Conservation (phyloP, 2,329 filamentous ascomycete species). For the Paramyrothecium sp. region DNA sequence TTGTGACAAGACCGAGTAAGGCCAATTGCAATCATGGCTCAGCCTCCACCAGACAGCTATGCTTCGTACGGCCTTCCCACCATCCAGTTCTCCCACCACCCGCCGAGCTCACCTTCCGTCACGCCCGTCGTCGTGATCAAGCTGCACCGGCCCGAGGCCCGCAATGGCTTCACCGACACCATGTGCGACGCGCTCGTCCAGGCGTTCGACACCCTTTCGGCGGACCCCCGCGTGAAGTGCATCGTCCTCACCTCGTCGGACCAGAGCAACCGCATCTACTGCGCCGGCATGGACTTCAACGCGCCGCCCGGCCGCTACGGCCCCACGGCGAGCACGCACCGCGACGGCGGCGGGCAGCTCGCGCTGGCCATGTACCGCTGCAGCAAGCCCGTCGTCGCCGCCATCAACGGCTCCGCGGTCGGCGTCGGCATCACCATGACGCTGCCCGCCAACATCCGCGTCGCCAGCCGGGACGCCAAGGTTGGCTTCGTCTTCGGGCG, state of each 20-base stretch:
- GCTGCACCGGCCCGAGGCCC: slow-evolving; percentile 61
- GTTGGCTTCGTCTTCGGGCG: slow-evolving; percentile 74
- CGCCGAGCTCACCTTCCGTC: slow-evolving; percentile 46
- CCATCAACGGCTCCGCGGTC: slow-evolving; percentile 58
- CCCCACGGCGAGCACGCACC: slow-evolving; percentile 30
- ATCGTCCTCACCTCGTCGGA: slow-evolving; percentile 56
- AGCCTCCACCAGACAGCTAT: slow-evolving; percentile 34
- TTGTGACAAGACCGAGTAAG: too few species aligned
- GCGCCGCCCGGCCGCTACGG: slow-evolving; percentile 21
- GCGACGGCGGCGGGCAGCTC: slow-evolving; percentile 52
- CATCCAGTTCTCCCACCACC: slow-evolving; percentile 49
- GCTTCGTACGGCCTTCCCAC: slow-evolving; percentile 37
- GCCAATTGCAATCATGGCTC: slow-evolving; percentile 16
- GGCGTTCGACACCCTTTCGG: slow-evolving; percentile 49
- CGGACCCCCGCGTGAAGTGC: slow-evolving; percentile 52
- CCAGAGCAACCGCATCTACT: slow-evolving; percentile 48
- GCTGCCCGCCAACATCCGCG: slow-evolving; percentile 50
- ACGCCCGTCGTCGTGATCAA: slow-evolving; percentile 63
- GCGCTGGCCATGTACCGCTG: slow-evolving; percentile 56
- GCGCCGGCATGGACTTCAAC: slow-evolving; percentile 57
- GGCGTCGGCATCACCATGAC: slow-evolving; percentile 63
- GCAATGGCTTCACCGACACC: slow-evolving; percentile 67
- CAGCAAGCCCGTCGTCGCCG: slow-evolving; percentile 57
- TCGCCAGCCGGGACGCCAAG: slow-evolving; percentile 58
- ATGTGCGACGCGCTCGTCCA: slow-evolving; percentile 62